Percentiles rank a stretch among this genome's conserved stretches.
Conservation (phyloP, 2,329 filamentous ascomycete genomes). For the Escovopsis sp. region DNA sequence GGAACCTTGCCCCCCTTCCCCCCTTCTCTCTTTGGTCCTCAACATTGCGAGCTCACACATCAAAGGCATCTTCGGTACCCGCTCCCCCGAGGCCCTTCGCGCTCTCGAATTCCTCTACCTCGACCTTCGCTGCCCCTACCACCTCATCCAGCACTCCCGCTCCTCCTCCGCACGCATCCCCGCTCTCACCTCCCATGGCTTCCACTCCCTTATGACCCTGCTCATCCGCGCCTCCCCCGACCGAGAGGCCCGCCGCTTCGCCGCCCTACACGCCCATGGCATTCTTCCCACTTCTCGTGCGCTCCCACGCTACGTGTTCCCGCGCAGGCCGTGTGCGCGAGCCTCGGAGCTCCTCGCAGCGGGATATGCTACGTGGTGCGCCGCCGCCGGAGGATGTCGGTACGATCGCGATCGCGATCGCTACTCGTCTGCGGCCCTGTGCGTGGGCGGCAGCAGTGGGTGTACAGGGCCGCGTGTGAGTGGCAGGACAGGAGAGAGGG, state of each 20-base stretch:
- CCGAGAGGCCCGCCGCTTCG: conserved; percentile 54
- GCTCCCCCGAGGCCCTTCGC: conserved; percentile 11
- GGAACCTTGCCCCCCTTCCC: background rate
- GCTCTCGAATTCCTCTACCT: conserved; percentile 34
- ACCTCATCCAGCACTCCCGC: conserved; percentile 42
- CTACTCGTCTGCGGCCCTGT: too few relatives aligned
- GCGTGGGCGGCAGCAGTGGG: too few relatives aligned
- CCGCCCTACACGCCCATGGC: conserved; percentile 42
- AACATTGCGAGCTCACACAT: conserved; percentile 7
- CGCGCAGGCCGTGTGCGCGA: too few relatives aligned
- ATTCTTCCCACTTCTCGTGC: background rate
- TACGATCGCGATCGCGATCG: too few relatives aligned
- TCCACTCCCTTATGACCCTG: conserved; percentile 54
- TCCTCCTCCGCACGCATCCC: conserved; percentile 43
- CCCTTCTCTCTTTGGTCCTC: too few relatives aligned
- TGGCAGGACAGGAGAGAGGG: too few relatives aligned
- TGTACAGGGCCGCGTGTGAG: too few relatives aligned
- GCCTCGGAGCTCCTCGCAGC: background rate
- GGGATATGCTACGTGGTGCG: too few relatives aligned
- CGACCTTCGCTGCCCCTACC: conserved; percentile 41
- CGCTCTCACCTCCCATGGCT: conserved; percentile 51
- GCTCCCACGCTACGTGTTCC: too few relatives aligned
- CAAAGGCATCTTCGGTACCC: conserved; percentile 37
- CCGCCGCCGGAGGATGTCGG: too few relatives aligned
- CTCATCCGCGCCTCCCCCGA: conserved; percentile 65